phyloP scores from a whole-genome alignment of 2,329 filamentous ascomycete genomes.

The Aspergillus fijiensis region DNA sequence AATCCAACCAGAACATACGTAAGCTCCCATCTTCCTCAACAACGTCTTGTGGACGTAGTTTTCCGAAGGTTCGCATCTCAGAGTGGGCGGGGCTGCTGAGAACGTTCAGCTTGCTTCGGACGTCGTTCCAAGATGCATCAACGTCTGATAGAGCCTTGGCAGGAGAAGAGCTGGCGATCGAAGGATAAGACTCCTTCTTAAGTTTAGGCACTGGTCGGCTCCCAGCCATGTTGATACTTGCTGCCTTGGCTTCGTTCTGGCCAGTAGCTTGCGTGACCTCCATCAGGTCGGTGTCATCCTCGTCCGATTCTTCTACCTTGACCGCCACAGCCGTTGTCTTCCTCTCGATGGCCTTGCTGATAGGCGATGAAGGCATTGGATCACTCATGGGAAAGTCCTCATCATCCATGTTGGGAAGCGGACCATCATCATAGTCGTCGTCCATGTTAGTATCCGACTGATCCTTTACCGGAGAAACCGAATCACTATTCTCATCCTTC shows the following conservation, averaged over 20 bases:
- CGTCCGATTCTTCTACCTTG: slow-evolving; percentile 66
- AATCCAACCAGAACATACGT: slow-evolving; percentile 96
- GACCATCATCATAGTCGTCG: slow-evolving; percentile 61
- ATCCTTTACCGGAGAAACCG: slow-evolving; percentile 45
- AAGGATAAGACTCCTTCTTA: slow-evolving; percentile 66
- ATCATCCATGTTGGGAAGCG: slow-evolving; percentile 59
- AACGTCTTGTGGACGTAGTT: slow-evolving; percentile 79
- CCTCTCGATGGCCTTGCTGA: slow-evolving; percentile 72
- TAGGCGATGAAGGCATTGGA: slow-evolving; percentile 80
- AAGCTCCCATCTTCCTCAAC: slow-evolving; percentile 91
- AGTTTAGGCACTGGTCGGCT: slow-evolving; percentile 75
- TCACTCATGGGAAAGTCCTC: slow-evolving; percentile 85
- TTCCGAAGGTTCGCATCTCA: slow-evolving; percentile 66
- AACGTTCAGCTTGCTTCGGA: slow-evolving; percentile 83
- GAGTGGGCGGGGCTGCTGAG: slow-evolving; percentile 67
- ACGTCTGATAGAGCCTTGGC: slow-evolving; percentile 60
- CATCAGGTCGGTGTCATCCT: slow-evolving; percentile 78
- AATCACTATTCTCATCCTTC: slow-evolving; percentile 44
- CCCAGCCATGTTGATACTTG: slow-evolving; percentile 81
- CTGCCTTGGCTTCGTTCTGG: slow-evolving; percentile 58
- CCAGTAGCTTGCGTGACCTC: slow-evolving; percentile 78
- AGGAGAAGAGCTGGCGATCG: slow-evolving; percentile 76
- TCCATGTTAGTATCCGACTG: slow-evolving; percentile 43
- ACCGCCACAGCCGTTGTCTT: slow-evolving; percentile 55
- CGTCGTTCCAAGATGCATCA: slow-evolving; percentile 84